Conservation (phyloP, 257 asterid species). For the Fraxinus excelsior region DNA sequence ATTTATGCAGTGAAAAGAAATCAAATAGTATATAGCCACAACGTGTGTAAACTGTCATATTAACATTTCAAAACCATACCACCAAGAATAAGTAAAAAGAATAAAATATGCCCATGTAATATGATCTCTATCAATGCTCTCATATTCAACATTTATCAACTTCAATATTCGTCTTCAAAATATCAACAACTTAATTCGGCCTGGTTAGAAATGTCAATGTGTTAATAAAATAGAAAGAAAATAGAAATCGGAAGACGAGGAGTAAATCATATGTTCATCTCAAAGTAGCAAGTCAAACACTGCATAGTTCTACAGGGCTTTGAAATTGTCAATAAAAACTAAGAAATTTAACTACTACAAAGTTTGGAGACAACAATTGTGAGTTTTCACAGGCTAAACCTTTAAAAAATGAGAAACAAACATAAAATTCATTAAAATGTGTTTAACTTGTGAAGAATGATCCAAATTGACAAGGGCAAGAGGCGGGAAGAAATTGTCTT, state of each 20-base stretch:
- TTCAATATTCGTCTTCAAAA: neutral
- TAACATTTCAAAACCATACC: conserved; percentile 3
- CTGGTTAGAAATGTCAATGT: neutral
- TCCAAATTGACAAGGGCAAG: too few species aligned
- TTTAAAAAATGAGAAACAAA: too few species aligned
- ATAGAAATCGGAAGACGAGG: neutral
- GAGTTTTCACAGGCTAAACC: too few species aligned
- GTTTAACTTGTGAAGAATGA: too few species aligned
- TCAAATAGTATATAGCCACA: neutral
- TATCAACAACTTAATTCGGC: neutral
- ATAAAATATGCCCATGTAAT: neutral
- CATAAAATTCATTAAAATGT: too few species aligned
- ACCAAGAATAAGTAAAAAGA: neutral
- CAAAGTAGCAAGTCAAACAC: conserved; percentile 13
- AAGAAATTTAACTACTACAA: conserved; percentile 3
- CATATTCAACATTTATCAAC: neutral
- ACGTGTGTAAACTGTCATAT: neutral
- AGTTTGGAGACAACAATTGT: neutral
- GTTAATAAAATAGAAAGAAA: neutral
- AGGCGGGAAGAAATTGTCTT: too few species aligned
- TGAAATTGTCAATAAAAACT: neutral
- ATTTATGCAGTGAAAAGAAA: neutral
- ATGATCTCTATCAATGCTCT: neutral
- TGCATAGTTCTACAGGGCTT: conserved; percentile 5
- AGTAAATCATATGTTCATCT: neutral